Conservation (phyloP, 805 yeast genomes). For the Brettanomyces naardenensis region DNA sequence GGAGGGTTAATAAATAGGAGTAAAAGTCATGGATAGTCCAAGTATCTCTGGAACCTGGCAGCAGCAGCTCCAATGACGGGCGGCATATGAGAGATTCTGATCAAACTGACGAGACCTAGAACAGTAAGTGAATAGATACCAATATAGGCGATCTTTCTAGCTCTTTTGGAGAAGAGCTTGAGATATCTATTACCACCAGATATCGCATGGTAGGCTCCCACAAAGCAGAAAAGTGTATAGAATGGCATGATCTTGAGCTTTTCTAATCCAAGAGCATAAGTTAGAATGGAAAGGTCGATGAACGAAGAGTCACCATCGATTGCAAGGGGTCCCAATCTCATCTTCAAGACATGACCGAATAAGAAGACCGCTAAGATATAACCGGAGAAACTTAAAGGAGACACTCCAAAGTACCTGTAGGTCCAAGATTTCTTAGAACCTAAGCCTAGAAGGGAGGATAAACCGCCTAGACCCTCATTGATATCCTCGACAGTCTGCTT, state of each 20-base stretch:
- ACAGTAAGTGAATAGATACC: constrained; percentile 29
- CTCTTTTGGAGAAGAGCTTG: constrained; percentile 28
- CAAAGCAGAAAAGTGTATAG: constrained; percentile 6
- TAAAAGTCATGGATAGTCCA: constrained; percentile 1
- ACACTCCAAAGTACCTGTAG: constrained; percentile 35
- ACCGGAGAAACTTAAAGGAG: constrained; percentile 58
- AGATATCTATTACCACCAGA: constrained; percentile 46
- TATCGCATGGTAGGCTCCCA: constrained; percentile 46
- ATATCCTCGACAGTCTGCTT: constrained; percentile 23
- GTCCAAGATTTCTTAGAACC: constrained; percentile 43
- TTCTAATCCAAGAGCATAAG: constrained; percentile 26
- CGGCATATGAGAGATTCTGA: constrained; percentile 7
- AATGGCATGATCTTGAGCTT: constrained; percentile 5
- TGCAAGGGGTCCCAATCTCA: constrained; percentile 41
- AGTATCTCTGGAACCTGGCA: neutral
- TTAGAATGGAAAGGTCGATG: constrained; percentile 43
- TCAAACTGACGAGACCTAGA: constrained; percentile 31
- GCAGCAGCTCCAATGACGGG: constrained; percentile 1
- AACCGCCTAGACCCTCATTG: constrained; percentile 57
- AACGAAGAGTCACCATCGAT: constrained; percentile 61
- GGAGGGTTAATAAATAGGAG: neutral
- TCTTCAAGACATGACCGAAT: constrained; percentile 37
- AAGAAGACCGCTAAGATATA: constrained; percentile 40
- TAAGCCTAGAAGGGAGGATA: constrained; percentile 45
- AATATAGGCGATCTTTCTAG: constrained; percentile 38